phyloP scores from a whole-genome alignment of 2,329 filamentous ascomycete species.

The Ascochyta koolunga region DNA sequence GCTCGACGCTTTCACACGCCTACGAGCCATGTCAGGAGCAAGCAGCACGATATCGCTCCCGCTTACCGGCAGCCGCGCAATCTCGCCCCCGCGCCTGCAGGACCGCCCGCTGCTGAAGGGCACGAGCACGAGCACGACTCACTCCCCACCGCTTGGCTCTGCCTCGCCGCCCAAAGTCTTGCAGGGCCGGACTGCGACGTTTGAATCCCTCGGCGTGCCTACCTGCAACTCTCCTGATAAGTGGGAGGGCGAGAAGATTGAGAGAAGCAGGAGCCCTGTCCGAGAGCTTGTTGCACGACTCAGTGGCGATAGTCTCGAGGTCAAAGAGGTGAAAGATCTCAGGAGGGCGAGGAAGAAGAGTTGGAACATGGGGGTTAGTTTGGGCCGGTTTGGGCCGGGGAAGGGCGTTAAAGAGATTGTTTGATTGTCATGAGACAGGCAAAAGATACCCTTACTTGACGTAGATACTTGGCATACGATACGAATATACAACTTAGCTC shows the following conservation, averaged over 20 bases:
- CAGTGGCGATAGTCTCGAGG: conserved; percentile 19
- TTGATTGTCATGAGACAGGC: not conserved
- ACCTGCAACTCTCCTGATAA: not conserved
- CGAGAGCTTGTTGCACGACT: conserved; percentile 18
- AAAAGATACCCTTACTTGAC: not conserved
- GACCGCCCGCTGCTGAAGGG: conserved; percentile 7
- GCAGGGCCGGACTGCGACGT: conserved; percentile 4
- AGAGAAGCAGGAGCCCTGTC: conserved; percentile 1
- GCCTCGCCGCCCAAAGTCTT: not conserved
- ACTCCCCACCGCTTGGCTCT: not conserved
- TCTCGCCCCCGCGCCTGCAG: conserved; percentile 7
- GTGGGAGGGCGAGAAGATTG: not conserved
- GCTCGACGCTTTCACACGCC: conserved; percentile 2
- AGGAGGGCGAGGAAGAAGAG: conserved; percentile 34
- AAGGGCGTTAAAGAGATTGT: conserved; percentile 39
- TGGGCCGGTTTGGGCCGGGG: conserved; percentile 24
- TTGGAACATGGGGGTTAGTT: conserved; percentile 35
- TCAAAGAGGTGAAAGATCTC: conserved; percentile 15
- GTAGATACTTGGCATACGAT: not conserved
- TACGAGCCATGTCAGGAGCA: conserved; percentile 15
- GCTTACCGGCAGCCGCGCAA: conserved; percentile 24
- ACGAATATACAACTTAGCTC: not conserved
- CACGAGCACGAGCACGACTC: not conserved
- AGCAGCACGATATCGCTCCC: conserved; percentile 33
- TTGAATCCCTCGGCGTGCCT: conserved; percentile 13